Percentiles rank a stretch among this genome's conserved stretches.
phyloP scores from a whole-genome alignment of 805 yeast genomes.

The Suhomyces sp. region DNA sequence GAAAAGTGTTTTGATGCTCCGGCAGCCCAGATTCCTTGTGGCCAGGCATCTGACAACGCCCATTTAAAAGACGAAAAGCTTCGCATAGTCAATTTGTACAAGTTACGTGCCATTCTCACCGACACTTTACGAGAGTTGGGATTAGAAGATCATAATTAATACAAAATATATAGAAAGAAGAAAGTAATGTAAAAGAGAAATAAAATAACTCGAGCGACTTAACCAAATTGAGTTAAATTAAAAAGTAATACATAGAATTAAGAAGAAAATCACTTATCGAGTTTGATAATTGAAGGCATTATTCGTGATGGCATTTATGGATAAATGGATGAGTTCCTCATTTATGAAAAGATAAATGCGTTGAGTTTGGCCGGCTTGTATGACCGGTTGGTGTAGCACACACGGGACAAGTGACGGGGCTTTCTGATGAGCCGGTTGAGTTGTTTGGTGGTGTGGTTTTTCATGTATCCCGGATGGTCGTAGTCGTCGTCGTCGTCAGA shows the following conservation, averaged over 20 bases:
- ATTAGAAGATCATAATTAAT: neutral
- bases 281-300: neutral
- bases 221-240: no score
- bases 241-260: neutral
- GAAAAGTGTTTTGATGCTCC: conserved; percentile 82
- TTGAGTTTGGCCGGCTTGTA: conserved; percentile 12
- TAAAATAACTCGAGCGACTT: no score
- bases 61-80: conserved; percentile 86
- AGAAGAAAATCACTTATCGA: neutral
- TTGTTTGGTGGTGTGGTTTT: conserved; percentile 20
- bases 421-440: conserved; percentile 18
- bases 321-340: neutral
- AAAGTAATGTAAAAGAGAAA: neutral
- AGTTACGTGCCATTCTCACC: conserved; percentile 61
- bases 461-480: neutral
- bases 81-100: conserved; percentile 72
- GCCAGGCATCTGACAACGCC: conserved; percentile 92
- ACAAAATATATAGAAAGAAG: neutral
- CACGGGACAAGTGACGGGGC: conserved; percentile 12
- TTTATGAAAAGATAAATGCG: conserved; percentile 11
- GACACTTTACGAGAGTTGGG: conserved; percentile 37
- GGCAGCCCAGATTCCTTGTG: conserved; percentile 95
- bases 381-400: conserved; percentile 25
- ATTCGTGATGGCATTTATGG: neutral
- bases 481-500: conserved; percentile 15